These are phyloP conservation scores for Quercus aquifolioides DNA, from an alignment of 306 rosid species.

Conservation along the genomic window DNA sequence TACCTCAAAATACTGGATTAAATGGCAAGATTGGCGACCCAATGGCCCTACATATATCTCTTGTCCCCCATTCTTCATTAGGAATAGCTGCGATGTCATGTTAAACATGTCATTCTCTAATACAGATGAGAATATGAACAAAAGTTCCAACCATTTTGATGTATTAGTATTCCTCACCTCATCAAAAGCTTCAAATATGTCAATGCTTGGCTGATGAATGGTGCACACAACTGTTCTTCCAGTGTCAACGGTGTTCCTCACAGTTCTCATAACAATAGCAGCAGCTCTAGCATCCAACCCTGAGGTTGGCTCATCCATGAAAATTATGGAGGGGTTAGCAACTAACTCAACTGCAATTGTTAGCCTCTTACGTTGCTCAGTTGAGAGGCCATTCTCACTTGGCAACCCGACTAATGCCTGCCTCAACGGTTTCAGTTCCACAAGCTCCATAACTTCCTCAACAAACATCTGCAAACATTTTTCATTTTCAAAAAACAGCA, in stretches of 20 bases:
- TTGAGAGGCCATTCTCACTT: too few species aligned
- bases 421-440: too few species aligned
- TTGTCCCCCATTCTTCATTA: conserved; percentile 56
- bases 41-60: conserved; percentile 59
- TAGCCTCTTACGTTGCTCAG: too few species aligned
- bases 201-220: neutral
- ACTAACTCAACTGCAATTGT: too few species aligned
- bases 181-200: neutral
- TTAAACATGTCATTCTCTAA: conserved; percentile 4
- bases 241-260: too few species aligned
- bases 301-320: too few species aligned
- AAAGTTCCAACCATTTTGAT: too few species aligned
- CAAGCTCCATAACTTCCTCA: too few species aligned
- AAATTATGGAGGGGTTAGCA: too few species aligned
- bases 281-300: neutral
- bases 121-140: too few species aligned
- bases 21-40: conserved; percentile 45
- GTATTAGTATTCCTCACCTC: neutral
- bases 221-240: too few species aligned
- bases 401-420: too few species aligned
- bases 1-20: conserved; percentile 62
- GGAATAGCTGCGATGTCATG: conserved; percentile 37
- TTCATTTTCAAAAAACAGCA: neutral
- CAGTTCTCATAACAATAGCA: neutral
- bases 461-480: neutral